Base-by-base conservation (phyloP, 2,329 filamentous ascomycete species). In the Pseudocercospora crystallina region DNA sequence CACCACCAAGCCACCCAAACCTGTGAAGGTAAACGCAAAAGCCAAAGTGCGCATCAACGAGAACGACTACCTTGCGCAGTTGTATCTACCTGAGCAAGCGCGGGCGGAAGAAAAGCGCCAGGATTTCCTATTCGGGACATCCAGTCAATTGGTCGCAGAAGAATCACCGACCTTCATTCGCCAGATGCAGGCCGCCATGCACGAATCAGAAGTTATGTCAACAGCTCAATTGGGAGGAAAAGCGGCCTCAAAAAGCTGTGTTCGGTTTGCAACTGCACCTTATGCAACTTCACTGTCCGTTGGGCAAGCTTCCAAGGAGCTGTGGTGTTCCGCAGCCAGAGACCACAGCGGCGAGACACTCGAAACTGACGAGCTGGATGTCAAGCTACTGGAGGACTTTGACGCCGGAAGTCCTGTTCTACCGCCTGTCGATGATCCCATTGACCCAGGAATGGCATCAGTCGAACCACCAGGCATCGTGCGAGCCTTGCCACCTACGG, bases 51-150 rank as follows among this genome's bases (percentile, higher is more conserved):
- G 58, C 26, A 54, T 56, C 37, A 53, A 61, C 12, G 56, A 62
- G 36, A 49, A 49, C 8, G 53, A 59, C 15, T 37, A 43, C 20
- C 46, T 51, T 14, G 57, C 56, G 5, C 47, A 55, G 13, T 67
- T 95, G 2, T 73, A 89, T 9, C 89, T 87, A 1, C 89, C 89
- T 0, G 75, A 73, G 41, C 80, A 85, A 17, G 90, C 89, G 1
- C 70, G 85, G 37, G 80, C 80, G 45, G 79, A 86, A 58, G 80
- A 87, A 11, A 76, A 80, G 2, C 75, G 80, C 1, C 90, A 94
- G 65, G 83, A 90, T 53, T 88, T 91, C 63, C 72, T 95, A 0
- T 95, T 95, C 69, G 90, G 89, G 1, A 94, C 89, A 0, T 91
- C 87, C 1, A 95, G 90, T 66, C 90, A 95, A 66, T 72, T 95